phyloP scores from a whole-genome alignment of 345 rosid genomes.

The Ceriops decandra region DNA sequence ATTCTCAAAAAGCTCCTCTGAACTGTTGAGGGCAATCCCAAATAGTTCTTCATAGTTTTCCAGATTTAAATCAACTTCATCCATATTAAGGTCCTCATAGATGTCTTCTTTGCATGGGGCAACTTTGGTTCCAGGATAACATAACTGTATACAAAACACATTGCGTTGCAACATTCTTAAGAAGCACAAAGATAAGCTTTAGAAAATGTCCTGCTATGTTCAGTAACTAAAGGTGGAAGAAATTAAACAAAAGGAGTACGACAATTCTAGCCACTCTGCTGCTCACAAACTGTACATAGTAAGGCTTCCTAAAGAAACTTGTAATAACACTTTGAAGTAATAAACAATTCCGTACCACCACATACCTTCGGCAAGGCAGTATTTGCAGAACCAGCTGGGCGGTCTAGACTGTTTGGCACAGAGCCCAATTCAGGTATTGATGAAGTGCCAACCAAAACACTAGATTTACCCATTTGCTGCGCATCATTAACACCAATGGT shows the following conservation, averaged over 20 bases:
- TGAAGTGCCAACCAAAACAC: conserved; percentile 37
- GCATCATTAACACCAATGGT: conserved; percentile 25
- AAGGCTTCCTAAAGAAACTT: not conserved
- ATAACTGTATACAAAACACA: conserved; percentile 38
- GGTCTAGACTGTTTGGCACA: conserved; percentile 34
- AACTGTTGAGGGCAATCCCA: conserved; percentile 67
- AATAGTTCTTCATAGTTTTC: conserved; percentile 97
- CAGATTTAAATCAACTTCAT: conserved; percentile 75
- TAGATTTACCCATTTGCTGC: conserved; percentile 29
- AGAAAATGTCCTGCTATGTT: not conserved
- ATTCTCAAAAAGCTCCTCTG: conserved; percentile 75
- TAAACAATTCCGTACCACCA: not conserved
- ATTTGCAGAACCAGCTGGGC: conserved; percentile 38
- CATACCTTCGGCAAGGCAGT: conserved; percentile 55
- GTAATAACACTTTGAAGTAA: conserved; percentile 4
- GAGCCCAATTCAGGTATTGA: conserved; percentile 41
- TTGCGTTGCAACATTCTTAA: conserved; percentile 8
- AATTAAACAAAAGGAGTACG: no score
- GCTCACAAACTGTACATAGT: not conserved
- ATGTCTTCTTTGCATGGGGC: conserved; percentile 52
- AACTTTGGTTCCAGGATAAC: conserved; percentile 37
- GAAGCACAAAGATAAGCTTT: conserved; percentile 1
- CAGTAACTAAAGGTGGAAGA: not conserved
- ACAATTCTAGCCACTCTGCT: no score
- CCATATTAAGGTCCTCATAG: conserved; percentile 62